These are phyloP conservation scores for Xylaria multiplex DNA, from an alignment of 2,329 filamentous ascomycete species.

Conservation along the genomic window DNA sequence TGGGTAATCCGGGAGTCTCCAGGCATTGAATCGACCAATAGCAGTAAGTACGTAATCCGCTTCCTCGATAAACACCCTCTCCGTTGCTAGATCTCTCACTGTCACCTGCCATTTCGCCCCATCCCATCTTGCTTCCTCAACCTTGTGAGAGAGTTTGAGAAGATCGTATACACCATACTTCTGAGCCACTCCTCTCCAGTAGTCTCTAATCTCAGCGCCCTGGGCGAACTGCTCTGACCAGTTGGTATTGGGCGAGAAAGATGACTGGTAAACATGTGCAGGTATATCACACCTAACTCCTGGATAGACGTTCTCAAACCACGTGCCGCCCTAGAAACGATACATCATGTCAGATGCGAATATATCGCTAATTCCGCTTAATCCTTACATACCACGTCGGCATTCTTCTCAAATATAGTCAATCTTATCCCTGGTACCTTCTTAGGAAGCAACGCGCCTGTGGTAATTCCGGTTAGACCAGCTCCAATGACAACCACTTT, in stretches of 20 bases:
- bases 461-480: constrained; percentile 70
- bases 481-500: constrained; percentile 72
- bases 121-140: constrained; percentile 67
- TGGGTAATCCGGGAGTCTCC: constrained; percentile 69
- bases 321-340: constrained; percentile 58
- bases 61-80: constrained; percentile 55
- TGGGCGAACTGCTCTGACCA: constrained; percentile 76
- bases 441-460: constrained; percentile 71
- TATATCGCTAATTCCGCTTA: constrained; percentile 13
- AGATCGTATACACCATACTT: constrained; percentile 73
- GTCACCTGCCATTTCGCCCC: constrained; percentile 64
- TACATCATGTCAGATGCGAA: constrained; percentile 12
- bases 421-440: constrained; percentile 76
- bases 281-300: constrained; percentile 76
- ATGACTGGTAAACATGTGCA: constrained; percentile 75
- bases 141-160: constrained; percentile 64
- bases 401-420: constrained; percentile 74
- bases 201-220: constrained; percentile 72
- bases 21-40: constrained; percentile 73
- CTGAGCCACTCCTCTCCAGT: constrained; percentile 70
- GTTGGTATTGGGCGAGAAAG: constrained; percentile 72
- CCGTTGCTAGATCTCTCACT: constrained; percentile 53
- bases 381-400: constrained; percentile 65
- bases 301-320: constrained; percentile 68
- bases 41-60: constrained; percentile 71